Evolutionary conservation across 768 basidiomycete genomes (phyloP).

Genomic region (Lentinula guzmanii): DNA sequence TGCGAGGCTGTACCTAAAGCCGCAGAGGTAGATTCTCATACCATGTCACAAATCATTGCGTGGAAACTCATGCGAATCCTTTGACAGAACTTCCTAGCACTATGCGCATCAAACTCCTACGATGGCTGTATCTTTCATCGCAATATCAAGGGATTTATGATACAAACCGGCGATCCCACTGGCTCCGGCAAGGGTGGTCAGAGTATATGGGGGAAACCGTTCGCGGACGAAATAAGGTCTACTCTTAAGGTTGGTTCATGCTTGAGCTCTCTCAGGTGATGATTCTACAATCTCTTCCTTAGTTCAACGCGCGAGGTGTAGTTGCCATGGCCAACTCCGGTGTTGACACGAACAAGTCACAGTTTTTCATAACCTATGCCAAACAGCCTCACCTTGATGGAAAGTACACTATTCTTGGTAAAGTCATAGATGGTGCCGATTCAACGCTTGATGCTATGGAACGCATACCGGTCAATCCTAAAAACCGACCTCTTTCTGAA

Average conservation of each 20-base stretch:
- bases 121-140: slow-evolving; percentile 85
- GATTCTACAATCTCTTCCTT: slow-evolving; percentile 13
- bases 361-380: slow-evolving; percentile 85
- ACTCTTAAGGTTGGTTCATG: slow-evolving; percentile 73
- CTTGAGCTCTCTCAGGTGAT: slow-evolving; percentile 12
- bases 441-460: slow-evolving; percentile 94
- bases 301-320: slow-evolving; percentile 95
- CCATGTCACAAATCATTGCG: slow-evolving; percentile 8
- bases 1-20: slow-evolving; percentile 95
- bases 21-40: slow-evolving; percentile 61
- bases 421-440: slow-evolving; percentile 98
- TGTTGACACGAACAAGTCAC: slow-evolving; percentile 87
- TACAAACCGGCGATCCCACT: slow-evolving; percentile 86
- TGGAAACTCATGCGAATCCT: slow-evolving; percentile 8
- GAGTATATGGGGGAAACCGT: slow-evolving; percentile 92
- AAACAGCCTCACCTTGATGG: slow-evolving; percentile 94
- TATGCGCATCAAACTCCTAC: slow-evolving; percentile 88
- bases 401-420: slow-evolving; percentile 93
- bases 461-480: slow-evolving; percentile 81
- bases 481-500: slow-evolving; percentile 82
- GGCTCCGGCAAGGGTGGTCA: slow-evolving; percentile 95
- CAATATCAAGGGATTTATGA: slow-evolving; percentile 95
- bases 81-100: slow-evolving; percentile 85
- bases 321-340: slow-evolving; percentile 99
- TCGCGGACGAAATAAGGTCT: slow-evolving; percentile 86